Base-by-base conservation (phyloP, 768 basidiomycete species). In the Crepidotus variabilis region DNA sequence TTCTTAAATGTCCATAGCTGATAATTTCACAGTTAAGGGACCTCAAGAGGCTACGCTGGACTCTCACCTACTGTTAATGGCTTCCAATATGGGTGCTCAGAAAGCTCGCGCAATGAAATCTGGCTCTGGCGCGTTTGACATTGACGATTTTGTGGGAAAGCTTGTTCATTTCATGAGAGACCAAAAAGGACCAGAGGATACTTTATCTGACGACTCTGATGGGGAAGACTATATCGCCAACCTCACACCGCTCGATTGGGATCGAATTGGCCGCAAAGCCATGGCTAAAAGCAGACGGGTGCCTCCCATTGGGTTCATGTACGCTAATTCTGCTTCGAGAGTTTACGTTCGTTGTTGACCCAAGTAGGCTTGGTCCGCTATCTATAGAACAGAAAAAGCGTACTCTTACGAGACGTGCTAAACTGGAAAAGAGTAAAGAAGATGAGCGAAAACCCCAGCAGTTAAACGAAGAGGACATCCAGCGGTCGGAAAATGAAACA, bases 21-120 rank as follows among this genome's bases (percentile, higher is more conserved):
- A 56, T 21, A 10, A 33, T 61, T 21, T 43, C 20, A 35, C 51
- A 88, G 90, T 94, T 55, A 84, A 84, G 67, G 87, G 85, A 18
- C 88, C 94, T 0, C 86, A 89, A 51, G 93, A 97, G 65, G 95
- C 96, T 2, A 87, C 91, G 0, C 80, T 98, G 10, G 97, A 98
- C 69, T 94, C 96, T 0, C 78, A 81, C 43, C 79, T 95, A 21
- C 81, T 98, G 23, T 71, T 90, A 1, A 82, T 85, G 66, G 85
- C 88, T 10, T 87, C 92, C 2, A 87, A 84, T 57, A 83, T 92
- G 63, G 85, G 88, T 46, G 87, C 91, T 1, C 86, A 87, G 62
- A 88, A 95, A 67, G 94, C 94, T n/a, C 89, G 92, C 28, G 86
- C 86, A 28, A 87, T 96, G 84, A 94, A 92, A 69, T 84, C 92